Evolutionary conservation across 75 land plant genomes (phyloP).

Genomic region (Selaginella moellendorffii): DNA sequence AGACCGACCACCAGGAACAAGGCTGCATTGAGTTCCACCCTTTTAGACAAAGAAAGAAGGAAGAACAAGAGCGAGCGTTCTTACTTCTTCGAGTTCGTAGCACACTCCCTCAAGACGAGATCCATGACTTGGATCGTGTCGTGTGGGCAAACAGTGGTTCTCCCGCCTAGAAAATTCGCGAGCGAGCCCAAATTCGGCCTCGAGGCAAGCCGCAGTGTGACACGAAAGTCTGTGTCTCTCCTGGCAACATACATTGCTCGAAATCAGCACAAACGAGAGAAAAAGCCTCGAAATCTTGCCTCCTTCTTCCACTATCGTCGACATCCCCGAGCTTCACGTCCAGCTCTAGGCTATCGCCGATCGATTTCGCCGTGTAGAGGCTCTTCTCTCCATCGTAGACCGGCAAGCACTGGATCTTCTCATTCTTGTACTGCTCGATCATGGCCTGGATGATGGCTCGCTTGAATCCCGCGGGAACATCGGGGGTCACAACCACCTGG

Average conservation of each 20-base stretch:
- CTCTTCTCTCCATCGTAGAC: conserved; percentile 17
- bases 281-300: no score
- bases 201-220: conserved; percentile 11
- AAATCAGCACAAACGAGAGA: not conserved
- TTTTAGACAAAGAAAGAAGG: no score
- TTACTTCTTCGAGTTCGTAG: conserved; percentile 3
- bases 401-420: not conserved
- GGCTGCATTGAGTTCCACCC: conserved; percentile 7
- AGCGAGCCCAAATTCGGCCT: conserved; percentile 4
- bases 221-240: conserved; percentile 7
- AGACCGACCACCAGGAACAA: conserved; percentile 11
- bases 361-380: conserved; percentile 11
- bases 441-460: not conserved
- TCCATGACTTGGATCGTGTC: conserved; percentile 19
- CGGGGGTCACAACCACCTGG: conserved; percentile 10
- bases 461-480: conserved; percentile 11
- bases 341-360: conserved; percentile 1
- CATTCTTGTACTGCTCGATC: not conserved
- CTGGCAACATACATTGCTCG: not conserved
- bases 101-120: conserved; percentile 18
- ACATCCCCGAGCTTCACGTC: conserved; percentile 4
- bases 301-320: not conserved
- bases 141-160: conserved; percentile 8
- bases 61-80: not conserved
- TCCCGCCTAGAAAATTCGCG: conserved; percentile 12